These are phyloP conservation scores for Arachis stenosperma DNA, from an alignment of 306 rosid genomes.

Conservation along the genomic window DNA sequence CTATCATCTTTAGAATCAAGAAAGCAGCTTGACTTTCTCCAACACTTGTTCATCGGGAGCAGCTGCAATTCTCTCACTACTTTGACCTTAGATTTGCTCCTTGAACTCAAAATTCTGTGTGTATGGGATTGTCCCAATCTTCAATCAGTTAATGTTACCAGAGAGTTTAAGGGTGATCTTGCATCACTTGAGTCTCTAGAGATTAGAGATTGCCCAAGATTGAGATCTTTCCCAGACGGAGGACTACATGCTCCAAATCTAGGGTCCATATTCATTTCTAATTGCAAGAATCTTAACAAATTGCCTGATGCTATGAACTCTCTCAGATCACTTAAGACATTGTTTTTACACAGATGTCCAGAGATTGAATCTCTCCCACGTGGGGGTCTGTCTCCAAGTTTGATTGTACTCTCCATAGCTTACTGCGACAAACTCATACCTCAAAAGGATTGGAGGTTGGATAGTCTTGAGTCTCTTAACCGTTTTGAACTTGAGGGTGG, in stretches of 20 bases:
- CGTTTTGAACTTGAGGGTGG: constrained; percentile 38
- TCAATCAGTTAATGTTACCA: background rate
- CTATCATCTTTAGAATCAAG: constrained; percentile 21
- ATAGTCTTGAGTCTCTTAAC: constrained; percentile 20
- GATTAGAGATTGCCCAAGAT: constrained; percentile 28
- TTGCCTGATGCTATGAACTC: constrained; percentile 30
- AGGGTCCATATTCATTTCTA: constrained; percentile 13
- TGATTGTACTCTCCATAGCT: constrained; percentile 14
- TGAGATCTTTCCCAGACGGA: constrained; percentile 13
- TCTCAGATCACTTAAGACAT: constrained; percentile 23
- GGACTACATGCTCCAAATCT: constrained; percentile 36
- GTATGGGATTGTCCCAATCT: constrained; percentile 34
- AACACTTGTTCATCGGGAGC: constrained; percentile 27
- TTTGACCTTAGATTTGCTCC: constrained; percentile 17
- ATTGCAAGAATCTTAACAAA: constrained; percentile 1
- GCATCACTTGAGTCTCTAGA: constrained; percentile 32
- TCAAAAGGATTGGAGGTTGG: constrained; percentile 31
- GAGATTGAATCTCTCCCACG: constrained; percentile 17
- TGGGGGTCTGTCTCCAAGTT: constrained; percentile 33
- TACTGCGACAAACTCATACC: constrained; percentile 30
- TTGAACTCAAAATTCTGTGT: constrained; percentile 17
- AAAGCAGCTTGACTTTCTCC: constrained; percentile 14
- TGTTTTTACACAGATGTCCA: constrained; percentile 26
- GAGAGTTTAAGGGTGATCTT: background rate
- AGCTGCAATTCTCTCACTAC: constrained; percentile 28